A percentile compares a stretch with the other conserved stretches of the same genome.
phyloP scores from a whole-genome alignment of 345 rosid species.

The Eucalyptus marginata region DNA sequence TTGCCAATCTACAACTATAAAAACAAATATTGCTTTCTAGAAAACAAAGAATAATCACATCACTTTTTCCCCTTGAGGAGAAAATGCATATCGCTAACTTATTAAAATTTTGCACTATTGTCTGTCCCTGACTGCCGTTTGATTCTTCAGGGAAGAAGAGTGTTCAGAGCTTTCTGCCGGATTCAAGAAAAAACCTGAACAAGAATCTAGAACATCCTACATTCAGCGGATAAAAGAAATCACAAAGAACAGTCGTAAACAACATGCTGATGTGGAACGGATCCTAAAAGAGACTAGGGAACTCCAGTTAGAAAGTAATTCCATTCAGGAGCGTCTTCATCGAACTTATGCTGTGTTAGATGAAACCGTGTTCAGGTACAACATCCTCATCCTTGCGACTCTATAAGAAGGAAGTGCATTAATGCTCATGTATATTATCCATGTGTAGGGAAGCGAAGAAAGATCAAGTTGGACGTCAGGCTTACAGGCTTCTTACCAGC shows the following conservation, averaged over 20 bases:
- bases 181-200: slow-evolving; percentile 38
- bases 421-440: neutral
- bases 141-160: slow-evolving; percentile 50
- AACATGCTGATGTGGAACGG: slow-evolving; percentile 61
- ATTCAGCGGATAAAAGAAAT: slow-evolving; percentile 67
- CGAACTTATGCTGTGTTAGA: slow-evolving; percentile 71
- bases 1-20: neutral
- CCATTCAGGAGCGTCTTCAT: slow-evolving; percentile 76
- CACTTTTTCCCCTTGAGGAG: neutral
- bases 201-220: slow-evolving; percentile 45
- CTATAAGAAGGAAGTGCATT: neutral
- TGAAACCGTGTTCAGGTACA: slow-evolving; percentile 68
- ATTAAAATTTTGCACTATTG: neutral
- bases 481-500: slow-evolving; percentile 60
- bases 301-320: slow-evolving; percentile 79
- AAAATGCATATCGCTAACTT: neutral
- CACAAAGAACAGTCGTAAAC: slow-evolving; percentile 71
- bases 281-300: slow-evolving; percentile 72
- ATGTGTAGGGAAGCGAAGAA: slow-evolving; percentile 66
- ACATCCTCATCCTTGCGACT: neutral
- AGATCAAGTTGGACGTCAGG: slow-evolving; percentile 49
- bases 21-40: neutral
- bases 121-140: neutral
- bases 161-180: slow-evolving; percentile 23
- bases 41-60: neutral